Evolutionary conservation across 2,329 filamentous ascomycete genomes (phyloP), one percentile per base, ranked within the genome.

Genomic region (Ophiostoma sp.): DNA sequence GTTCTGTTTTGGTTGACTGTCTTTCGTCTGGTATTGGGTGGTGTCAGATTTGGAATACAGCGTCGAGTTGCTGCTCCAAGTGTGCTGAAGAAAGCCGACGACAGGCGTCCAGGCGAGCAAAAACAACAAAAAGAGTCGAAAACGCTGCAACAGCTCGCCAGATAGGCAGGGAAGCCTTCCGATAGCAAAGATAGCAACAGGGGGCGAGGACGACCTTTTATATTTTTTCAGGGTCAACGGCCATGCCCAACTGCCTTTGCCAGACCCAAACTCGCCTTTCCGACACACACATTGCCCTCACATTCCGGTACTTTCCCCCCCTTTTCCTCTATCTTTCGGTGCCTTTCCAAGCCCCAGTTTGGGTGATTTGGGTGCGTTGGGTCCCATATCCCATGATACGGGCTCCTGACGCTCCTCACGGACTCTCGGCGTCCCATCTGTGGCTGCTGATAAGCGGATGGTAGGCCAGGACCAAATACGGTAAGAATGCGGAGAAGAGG

Each of bases 181-280:
- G 64, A 69, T 69, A 69, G 64, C 64, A 48, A 69, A 69, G 64
- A 69, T 69, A 69, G 64, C 64, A 69, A 69, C 22, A 50, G 42
- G 63, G 36, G 63, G 64, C 25, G 64, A 69, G 19, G 22, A 33
- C 64, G 42, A n/a, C 64, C 28, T 69, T 25, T 69, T 69, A 69
- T 69, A 69, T 17, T 69, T 69, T 69, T 69, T 33, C 64, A 52
- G 45, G 64, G 64, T 52, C 64, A 66, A 63, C 59, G 33, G 59
- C 33, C 59, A 12, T 42, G 31, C 59, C 59, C 59, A 42, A 19
- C 59, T 42, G 19, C 17, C 36, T 25, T 59, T 12, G 19, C 12
- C 31, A 15, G 19, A 12, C 33, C 17, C 31, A 39, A 63, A 63
- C 59, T 42, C 33, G 36, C 33, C 59, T 42, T 63, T 39, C 59